phyloP scores from a whole-genome alignment of 2,329 filamentous ascomycete genomes.

The Bipolaris zeicola region DNA sequence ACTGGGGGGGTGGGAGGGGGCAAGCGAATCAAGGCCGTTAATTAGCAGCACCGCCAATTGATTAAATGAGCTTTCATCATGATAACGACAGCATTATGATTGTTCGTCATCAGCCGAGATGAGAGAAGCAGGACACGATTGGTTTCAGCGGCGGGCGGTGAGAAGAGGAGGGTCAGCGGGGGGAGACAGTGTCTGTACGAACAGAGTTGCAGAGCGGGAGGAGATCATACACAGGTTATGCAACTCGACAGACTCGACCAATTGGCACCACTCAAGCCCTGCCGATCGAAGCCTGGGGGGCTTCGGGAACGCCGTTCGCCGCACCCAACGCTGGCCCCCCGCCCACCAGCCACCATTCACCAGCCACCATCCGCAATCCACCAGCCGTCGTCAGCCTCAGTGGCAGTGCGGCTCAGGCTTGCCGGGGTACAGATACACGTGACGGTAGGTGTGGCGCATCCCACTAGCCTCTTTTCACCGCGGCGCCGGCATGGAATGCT shows the following conservation, averaged over 20 bases:
- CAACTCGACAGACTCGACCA: conserved; percentile 7
- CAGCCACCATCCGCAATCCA: no score
- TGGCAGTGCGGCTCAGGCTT: conserved; percentile 1
- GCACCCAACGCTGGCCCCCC: background rate
- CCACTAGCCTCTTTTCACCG: conserved; percentile 8
- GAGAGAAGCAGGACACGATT: conserved; percentile 3
- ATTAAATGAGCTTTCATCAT: conserved; percentile 10
- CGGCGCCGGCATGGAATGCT: conserved; percentile 7
- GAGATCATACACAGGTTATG: conserved; percentile 17
- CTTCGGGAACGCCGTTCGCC: conserved; percentile 12
- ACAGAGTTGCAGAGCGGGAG: conserved; percentile 35
- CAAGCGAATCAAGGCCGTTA: conserved; percentile 5
- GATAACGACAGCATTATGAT: background rate
- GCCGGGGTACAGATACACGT: background rate
- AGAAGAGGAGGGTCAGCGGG: conserved; percentile 19
- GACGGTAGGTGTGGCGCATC: background rate
- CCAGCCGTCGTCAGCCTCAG: background rate
- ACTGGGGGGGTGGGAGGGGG: conserved; percentile 3
- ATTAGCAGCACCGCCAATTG: conserved; percentile 14
- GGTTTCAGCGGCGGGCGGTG: conserved; percentile 36
- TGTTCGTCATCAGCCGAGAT: conserved; percentile 8
- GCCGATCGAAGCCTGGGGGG: conserved; percentile 3
- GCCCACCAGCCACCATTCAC: background rate
- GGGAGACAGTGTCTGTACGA: conserved; percentile 31
- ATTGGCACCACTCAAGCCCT: background rate